These are phyloP conservation scores for Stentor roeselii DNA, from an alignment of 73 alveolate genomes.

Conservation along the genomic window DNA sequence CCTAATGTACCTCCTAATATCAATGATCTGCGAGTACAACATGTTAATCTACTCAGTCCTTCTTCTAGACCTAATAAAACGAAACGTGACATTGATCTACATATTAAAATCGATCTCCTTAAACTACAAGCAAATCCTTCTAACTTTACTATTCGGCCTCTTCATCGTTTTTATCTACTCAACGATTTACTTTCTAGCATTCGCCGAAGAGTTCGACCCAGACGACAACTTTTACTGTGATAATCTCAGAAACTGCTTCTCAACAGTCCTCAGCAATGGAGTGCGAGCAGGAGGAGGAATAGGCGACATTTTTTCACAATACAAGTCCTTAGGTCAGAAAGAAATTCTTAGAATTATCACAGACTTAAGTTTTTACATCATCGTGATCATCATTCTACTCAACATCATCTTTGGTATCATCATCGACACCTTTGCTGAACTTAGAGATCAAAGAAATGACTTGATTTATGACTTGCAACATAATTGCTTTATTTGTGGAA, in stretches of 20 bases:
- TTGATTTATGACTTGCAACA: slow-evolving; percentile 65
- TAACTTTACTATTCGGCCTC: slow-evolving; percentile 78
- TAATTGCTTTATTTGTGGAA: slow-evolving; percentile 75
- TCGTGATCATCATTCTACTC: slow-evolving; percentile 64
- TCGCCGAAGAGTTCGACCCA: slow-evolving; percentile 60
- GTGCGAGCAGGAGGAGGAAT: slow-evolving; percentile 87
- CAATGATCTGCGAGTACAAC: slow-evolving; percentile 25
- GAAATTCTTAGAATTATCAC: slow-evolving; percentile 46
- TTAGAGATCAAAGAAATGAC: slow-evolving; percentile 71
- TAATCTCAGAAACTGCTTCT: slow-evolving; percentile 62
- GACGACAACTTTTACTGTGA: slow-evolving; percentile 59
- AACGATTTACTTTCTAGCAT: slow-evolving; percentile 67
- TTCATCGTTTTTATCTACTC: slow-evolving; percentile 78
- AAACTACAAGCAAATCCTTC: slow-evolving; percentile 69
- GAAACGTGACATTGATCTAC: slow-evolving; percentile 64
- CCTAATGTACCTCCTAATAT: not conserved
- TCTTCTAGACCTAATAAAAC: slow-evolving; percentile 70
- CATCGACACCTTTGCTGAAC: slow-evolving; percentile 81
- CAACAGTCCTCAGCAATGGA: slow-evolving; percentile 62
- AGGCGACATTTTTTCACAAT: slow-evolving; percentile 47
- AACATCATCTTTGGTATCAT: slow-evolving; percentile 85
- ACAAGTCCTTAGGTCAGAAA: slow-evolving; percentile 28
- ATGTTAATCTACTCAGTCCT: slow-evolving; percentile 60
- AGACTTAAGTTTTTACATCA: slow-evolving; percentile 55
- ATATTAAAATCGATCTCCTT: slow-evolving; percentile 77